A percentile compares a stretch with the other conserved stretches of the same genome.
phyloP scores from a whole-genome alignment of 768 basidiomycete species.

The Agaricus subrufescens region DNA sequence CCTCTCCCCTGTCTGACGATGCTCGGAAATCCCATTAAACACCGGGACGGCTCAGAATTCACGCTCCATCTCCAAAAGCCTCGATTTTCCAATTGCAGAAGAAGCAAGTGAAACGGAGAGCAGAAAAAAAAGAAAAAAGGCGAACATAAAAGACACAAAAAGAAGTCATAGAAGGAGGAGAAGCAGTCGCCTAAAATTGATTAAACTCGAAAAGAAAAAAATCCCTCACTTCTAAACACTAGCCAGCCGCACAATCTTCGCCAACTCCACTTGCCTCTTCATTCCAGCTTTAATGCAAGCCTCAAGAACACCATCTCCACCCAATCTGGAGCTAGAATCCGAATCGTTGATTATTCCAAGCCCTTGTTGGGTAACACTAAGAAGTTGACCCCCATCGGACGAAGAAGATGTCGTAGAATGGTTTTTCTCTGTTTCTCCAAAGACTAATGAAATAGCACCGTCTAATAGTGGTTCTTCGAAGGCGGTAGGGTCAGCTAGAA shows the following conservation, averaged over 20 bases:
- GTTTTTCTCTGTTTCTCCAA: conserved; percentile 32
- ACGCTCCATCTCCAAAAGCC: too few relatives aligned
- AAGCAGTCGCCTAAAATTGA: too few relatives aligned
- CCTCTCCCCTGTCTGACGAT: too few relatives aligned
- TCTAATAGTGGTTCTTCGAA: conserved; percentile 89
- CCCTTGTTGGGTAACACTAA: conserved; percentile 55
- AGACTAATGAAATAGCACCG: conserved; percentile 58
- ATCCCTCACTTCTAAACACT: neutral
- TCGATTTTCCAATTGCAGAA: too few relatives aligned
- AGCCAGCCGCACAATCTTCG: neutral
- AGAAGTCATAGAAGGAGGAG: too few relatives aligned
- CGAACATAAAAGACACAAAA: too few relatives aligned
- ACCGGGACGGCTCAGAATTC: too few relatives aligned
- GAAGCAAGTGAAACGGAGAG: too few relatives aligned
- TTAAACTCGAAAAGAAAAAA: too few relatives aligned
- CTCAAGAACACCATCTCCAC: conserved; percentile 26
- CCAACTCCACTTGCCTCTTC: conserved; percentile 12
- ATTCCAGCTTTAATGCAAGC: conserved; percentile 36
- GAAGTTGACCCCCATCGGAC: conserved; percentile 29
- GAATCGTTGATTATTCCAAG: conserved; percentile 23
- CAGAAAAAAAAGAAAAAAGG: too few relatives aligned
- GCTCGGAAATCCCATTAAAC: too few relatives aligned
- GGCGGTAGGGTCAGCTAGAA: conserved; percentile 81
- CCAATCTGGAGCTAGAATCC: conserved; percentile 15
- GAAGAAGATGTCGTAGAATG: neutral